Evolutionary conservation across 371 early-diverging fungal species (phyloP), one percentile per base, ranked within the genome.

Genomic region (Mortierella sp.): DNA sequence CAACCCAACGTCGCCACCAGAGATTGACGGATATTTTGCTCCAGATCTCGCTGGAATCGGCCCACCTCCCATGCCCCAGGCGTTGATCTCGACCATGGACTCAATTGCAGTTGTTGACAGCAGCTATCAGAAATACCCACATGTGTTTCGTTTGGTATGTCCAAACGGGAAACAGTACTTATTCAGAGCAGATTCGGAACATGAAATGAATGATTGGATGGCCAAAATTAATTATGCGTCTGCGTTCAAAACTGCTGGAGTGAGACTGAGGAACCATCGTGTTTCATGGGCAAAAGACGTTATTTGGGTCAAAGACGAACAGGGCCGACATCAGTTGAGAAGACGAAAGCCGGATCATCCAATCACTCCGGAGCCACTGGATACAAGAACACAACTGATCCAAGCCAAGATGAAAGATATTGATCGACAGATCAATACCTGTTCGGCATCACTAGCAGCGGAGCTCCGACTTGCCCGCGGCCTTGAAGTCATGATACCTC

Each of bases 181-280:
- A 50, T 85, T 95, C 63, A 86, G 92, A 67, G 90, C 93, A 4
- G 84, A 89, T 13, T 83, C 82, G 59, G 90, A 92, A 76, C 86
- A 84, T 41, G 92, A 93, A 10, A 90, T 94, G 86, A 91, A 92
- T 33, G 93, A 94, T 66, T 95, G 95, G 95, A 93, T 95, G 88
- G 77, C 87, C 33, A 91, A 91, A 59, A 91, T 95, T 63, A 95
- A 95, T 82, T 94, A 93, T 74, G 93, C 94, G 0, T 91, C 94
- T 5, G 88, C 93, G 0, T 87, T 92, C 75, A 94, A 94, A 70
- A 89, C 92, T 6, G 87, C 87, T 15, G 92, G 88, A 6, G 84
- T 91, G 0, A 86, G 88, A 28, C 77, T 92, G 21, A 84, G 90
- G 52, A 80, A 21, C 74, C 72, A 72, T 24, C 72, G 69, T 33